These are phyloP conservation scores for Rheum nobile DNA, from an alignment of 148 eudicot species.

Conservation along the genomic window DNA sequence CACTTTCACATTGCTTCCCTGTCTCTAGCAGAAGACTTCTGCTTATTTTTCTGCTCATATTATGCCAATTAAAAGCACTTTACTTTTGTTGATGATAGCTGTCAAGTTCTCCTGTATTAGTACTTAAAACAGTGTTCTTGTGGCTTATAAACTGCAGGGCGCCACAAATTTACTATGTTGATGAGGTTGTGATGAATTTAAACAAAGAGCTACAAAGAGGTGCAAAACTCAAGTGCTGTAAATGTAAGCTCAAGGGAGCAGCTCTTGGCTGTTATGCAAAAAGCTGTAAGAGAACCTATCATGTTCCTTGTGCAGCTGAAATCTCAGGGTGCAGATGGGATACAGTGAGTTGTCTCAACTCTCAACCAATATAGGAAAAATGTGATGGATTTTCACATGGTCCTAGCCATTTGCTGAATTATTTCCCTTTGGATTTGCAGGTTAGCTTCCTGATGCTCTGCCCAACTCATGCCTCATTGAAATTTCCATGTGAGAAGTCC, in stretches of 20 bases:
- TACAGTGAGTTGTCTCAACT: constrained; percentile 30
- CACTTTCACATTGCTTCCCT: not conserved
- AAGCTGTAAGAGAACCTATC: constrained; percentile 69
- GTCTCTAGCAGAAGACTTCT: not conserved
- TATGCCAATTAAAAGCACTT: not conserved
- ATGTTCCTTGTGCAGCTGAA: constrained; percentile 67
- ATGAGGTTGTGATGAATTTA: constrained; percentile 51
- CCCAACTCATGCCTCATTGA: constrained; percentile 48
- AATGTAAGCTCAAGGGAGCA: constrained; percentile 83
- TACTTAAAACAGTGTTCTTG: not conserved
- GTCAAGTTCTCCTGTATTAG: not conserved
- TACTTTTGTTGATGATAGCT: not conserved
- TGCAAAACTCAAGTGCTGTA: constrained; percentile 68
- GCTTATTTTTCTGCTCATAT: not conserved
- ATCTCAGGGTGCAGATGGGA: constrained; percentile 78
- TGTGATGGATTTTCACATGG: not conserved
- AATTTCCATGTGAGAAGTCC: constrained; percentile 68
- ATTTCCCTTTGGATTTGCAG: constrained; percentile 26
- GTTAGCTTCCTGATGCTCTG: constrained; percentile 56
- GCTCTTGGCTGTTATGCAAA: constrained; percentile 79
- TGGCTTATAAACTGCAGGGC: constrained; percentile 46
- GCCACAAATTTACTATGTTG: constrained; percentile 61
- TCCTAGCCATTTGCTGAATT: not conserved
- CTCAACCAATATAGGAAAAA: not conserved
- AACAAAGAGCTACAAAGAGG: constrained; percentile 72